phyloP scores from a whole-genome alignment of 2,329 filamentous ascomycete genomes.

The Sporothrix phasma region DNA sequence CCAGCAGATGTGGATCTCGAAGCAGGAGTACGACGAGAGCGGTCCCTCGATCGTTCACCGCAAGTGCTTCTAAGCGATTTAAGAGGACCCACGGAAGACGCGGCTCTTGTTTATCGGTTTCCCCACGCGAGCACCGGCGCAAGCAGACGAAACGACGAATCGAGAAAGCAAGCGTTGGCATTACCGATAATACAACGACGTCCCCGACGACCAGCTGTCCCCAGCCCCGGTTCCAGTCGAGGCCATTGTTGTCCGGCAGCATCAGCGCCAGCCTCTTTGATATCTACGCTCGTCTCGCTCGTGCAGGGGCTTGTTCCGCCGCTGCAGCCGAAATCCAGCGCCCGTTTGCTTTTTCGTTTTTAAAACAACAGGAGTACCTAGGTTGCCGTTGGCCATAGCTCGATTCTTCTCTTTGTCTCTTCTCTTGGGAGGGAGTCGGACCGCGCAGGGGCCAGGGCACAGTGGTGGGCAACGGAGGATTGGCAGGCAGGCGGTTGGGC shows the following conservation, averaged over 20 bases:
- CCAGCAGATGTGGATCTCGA: conserved; percentile 99
- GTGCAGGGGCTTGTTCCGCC: conserved; percentile 43
- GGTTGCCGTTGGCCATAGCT: conserved; percentile 30
- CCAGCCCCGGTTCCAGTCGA: neutral
- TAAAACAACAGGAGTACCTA: conserved; percentile 28
- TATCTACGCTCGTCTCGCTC: conserved; percentile 44
- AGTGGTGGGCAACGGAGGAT: neutral
- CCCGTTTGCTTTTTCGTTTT: conserved; percentile 36
- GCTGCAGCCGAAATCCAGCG: conserved; percentile 41
- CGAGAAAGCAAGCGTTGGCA: neutral
- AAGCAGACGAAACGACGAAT: conserved; percentile 30
- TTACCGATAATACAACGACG: neutral
- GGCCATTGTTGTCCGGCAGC: neutral
- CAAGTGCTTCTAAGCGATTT: conserved; percentile 92
- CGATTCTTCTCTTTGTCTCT: conserved; percentile 36
- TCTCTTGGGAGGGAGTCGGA: conserved; percentile 38
- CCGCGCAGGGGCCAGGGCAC: conserved; percentile 26
- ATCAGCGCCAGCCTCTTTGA: conserved; percentile 24
- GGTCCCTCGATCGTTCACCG: conserved; percentile 98
- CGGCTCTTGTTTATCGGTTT: neutral
- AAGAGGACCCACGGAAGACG: neutral
- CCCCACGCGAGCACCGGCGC: conserved; percentile 29
- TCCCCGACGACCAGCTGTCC: neutral
- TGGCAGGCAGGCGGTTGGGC: neutral
- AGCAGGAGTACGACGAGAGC: conserved; percentile 99